These are phyloP conservation scores for Umbelopsis sp. DNA, from an alignment of 192 early-diverging fungal species.

Conservation along the genomic window DNA sequence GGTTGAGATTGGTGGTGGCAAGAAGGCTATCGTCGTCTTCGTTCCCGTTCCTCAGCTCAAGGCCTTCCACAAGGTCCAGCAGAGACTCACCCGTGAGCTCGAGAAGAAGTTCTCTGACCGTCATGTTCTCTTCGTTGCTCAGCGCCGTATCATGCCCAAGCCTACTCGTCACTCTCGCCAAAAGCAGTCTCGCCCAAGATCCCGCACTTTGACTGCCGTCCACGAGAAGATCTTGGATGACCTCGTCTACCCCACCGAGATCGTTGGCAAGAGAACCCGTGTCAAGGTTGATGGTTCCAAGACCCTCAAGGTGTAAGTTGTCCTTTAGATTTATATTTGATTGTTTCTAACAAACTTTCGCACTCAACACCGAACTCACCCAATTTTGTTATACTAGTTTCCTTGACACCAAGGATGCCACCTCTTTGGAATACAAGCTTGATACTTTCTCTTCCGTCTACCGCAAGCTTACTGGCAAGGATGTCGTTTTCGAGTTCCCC, in stretches of 20 bases:
- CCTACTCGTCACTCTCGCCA: conserved; percentile 88
- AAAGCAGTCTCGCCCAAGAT: conserved; percentile 93
- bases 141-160: conserved; percentile 95
- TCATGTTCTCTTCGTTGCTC: conserved; percentile 91
- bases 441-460: conserved; percentile 96
- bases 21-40: conserved; percentile 96
- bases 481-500: conserved; percentile 98
- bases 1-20: conserved; percentile 91
- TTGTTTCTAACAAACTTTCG: background rate
- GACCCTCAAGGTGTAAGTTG: conserved; percentile 88
- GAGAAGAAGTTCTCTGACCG: conserved; percentile 99
- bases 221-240: conserved; percentile 98
- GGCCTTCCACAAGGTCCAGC: conserved; percentile 95
- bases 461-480: conserved; percentile 96
- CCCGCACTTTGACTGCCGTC: conserved; percentile 94
- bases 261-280: conserved; percentile 97
- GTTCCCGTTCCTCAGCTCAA: conserved; percentile 95
- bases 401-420: conserved; percentile 98
- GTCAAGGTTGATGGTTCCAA: conserved; percentile 94
- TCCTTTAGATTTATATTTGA: background rate
- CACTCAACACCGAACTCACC: too few species aligned
- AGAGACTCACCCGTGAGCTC: conserved; percentile 93
- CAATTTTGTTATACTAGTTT: conserved; percentile 49
- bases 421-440: conserved; percentile 97
- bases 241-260: conserved; percentile 98